Percentiles rank a stretch among this genome's conserved stretches.
Conservation (phyloP, 2,329 filamentous ascomycete genomes). For the Zymoseptoria tritici region DNA sequence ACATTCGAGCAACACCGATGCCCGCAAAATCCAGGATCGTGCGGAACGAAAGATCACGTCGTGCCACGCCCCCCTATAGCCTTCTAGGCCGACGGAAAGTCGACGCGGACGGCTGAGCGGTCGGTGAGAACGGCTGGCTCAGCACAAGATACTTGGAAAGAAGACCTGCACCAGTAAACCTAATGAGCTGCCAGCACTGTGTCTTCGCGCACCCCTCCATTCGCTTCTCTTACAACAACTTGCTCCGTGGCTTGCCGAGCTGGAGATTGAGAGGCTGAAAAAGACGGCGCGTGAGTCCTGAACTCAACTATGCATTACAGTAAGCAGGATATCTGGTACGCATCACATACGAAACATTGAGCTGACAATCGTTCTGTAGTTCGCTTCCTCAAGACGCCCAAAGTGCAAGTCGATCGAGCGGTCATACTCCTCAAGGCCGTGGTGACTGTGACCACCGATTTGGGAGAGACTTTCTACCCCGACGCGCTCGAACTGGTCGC, state of each 20-base stretch:
- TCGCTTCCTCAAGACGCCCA: slow-evolving; percentile 60
- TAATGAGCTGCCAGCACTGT: neutral
- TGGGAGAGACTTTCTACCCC: slow-evolving; percentile 58
- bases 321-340: neutral
- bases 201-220: neutral
- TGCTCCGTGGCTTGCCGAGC: slow-evolving; percentile 1
- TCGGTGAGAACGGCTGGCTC: neutral
- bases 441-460: slow-evolving; percentile 60
- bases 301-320: slow-evolving; percentile 3
- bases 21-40: neutral
- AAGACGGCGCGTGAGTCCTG: neutral
- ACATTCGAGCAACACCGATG: neutral
- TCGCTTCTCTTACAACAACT: neutral
- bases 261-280: neutral
- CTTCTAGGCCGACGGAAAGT: neutral
- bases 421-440: slow-evolving; percentile 42
- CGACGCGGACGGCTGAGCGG: neutral
- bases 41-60: neutral
- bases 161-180: neutral
- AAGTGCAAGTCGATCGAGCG: slow-evolving; percentile 35
- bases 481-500: slow-evolving; percentile 39
- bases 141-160: neutral
- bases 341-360: neutral
- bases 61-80: neutral
- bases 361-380: slow-evolving; percentile 28